These are phyloP conservation scores for Bromus sterilis DNA, from an alignment of 176 grass and related monocot species.

Conservation along the genomic window DNA sequence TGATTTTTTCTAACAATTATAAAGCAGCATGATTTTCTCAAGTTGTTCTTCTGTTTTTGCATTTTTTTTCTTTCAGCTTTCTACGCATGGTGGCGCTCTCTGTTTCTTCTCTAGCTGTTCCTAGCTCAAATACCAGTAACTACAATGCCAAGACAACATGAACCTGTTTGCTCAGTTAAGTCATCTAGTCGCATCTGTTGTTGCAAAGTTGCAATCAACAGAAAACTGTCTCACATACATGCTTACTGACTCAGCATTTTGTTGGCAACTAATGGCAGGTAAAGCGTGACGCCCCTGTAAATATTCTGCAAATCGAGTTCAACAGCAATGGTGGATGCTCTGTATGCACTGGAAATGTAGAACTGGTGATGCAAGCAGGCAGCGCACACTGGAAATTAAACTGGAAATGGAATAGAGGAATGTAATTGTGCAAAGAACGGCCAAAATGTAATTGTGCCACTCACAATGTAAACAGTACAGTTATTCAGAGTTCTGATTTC, in stretches of 20 bases:
- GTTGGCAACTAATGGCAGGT: not conserved
- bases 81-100: conserved; percentile 88
- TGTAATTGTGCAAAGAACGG: not conserved
- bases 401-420: not conserved
- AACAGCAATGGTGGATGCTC: not conserved
- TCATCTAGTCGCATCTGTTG: not conserved
- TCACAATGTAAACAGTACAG: not conserved
- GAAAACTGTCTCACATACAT: not conserved
- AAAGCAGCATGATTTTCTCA: not conserved
- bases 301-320: not conserved
- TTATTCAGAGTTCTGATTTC: not conserved
- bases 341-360: not conserved
- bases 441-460: not conserved
- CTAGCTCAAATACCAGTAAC: not conserved
- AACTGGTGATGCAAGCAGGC: not conserved
- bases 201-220: not conserved
- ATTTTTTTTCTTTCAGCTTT: conserved; percentile 59
- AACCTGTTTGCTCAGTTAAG: conserved; percentile 11
- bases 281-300: not conserved
- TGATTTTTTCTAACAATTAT: not conserved
- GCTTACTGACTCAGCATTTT: not conserved
- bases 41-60: not conserved
- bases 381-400: not conserved
- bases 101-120: conserved; percentile 61
- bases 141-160: not conserved